These are phyloP conservation scores for Phialocephala sp. DNA, from an alignment of 2,329 filamentous ascomycete species.

Conservation along the genomic window DNA sequence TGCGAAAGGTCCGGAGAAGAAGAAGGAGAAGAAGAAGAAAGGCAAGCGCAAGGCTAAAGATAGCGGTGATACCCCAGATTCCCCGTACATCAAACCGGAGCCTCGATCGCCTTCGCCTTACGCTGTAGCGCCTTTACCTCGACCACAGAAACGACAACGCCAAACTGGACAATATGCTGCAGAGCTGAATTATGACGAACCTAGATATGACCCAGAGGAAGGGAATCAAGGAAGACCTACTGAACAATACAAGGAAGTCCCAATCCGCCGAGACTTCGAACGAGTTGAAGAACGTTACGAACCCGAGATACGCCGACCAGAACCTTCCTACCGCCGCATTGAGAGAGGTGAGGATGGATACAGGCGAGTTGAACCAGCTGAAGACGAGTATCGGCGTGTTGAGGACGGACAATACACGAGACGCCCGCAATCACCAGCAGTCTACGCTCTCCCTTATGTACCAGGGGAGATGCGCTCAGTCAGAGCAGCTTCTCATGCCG, in stretches of 20 bases:
- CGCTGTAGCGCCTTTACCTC: constrained; percentile 55
- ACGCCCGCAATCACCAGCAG: constrained; percentile 37
- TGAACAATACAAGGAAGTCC: constrained; percentile 33
- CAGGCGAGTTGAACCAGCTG: constrained; percentile 26
- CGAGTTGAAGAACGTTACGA: constrained; percentile 35
- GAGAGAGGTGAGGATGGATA: constrained; percentile 39
- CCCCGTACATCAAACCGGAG: constrained; percentile 67
- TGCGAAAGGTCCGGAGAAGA: constrained; percentile 54
- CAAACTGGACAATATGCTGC: constrained; percentile 51
- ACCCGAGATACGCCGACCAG: constrained; percentile 33
- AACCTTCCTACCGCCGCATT: constrained; percentile 36
- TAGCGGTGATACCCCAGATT: constrained; percentile 48
- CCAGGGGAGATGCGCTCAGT: constrained; percentile 33
- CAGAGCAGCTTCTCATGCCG: constrained; percentile 37
- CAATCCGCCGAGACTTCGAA: constrained; percentile 32
- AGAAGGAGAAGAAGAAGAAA: constrained; percentile 58
- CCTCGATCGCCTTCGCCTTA: constrained; percentile 68
- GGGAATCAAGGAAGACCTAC: constrained; percentile 27
- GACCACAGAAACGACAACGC: constrained; percentile 63
- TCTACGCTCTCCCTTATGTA: constrained; percentile 38
- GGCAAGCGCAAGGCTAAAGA: constrained; percentile 48
- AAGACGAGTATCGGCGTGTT: constrained; percentile 34
- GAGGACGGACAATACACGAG: constrained; percentile 33
- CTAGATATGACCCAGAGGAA: constrained; percentile 48
- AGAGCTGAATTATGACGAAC: constrained; percentile 52